These are phyloP conservation scores for Candida ponderosae DNA, from an alignment of 805 yeast species.

Conservation along the genomic window DNA sequence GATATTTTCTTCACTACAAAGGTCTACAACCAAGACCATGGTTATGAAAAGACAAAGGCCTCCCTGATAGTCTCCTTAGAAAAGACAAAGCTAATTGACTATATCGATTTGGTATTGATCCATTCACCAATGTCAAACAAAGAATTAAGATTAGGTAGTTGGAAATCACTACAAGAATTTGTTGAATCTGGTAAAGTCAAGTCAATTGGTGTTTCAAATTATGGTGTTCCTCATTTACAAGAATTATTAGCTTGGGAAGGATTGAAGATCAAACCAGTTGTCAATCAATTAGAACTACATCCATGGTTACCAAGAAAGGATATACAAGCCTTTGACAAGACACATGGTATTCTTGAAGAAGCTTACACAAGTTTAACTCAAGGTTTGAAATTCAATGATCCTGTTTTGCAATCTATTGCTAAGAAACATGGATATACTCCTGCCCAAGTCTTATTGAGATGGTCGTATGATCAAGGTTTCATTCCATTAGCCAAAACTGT, in stretches of 20 bases:
- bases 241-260: conserved; percentile 51
- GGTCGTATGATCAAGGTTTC: conserved; percentile 49
- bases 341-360: conserved; percentile 37
- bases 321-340: conserved; percentile 32
- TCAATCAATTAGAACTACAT: conserved; percentile 56
- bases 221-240: conserved; percentile 47
- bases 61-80: conserved; percentile 50
- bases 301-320: conserved; percentile 34
- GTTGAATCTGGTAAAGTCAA: conserved; percentile 47
- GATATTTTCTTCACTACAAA: conserved; percentile 58
- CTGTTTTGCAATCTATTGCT: conserved; percentile 33
- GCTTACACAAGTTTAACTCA: conserved; percentile 57
- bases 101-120: conserved; percentile 62
- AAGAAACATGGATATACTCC: conserved; percentile 29
- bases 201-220: conserved; percentile 71
- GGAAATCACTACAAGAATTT: conserved; percentile 68
- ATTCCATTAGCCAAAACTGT: conserved; percentile 42
- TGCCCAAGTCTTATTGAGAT: conserved; percentile 42
- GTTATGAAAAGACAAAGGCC: conserved; percentile 41
- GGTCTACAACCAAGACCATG: conserved; percentile 57
- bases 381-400: conserved; percentile 36
- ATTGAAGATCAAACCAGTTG: conserved; percentile 48
- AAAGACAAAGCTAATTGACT: conserved; percentile 38
- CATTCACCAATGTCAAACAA: conserved; percentile 50
- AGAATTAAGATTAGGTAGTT: conserved; percentile 46